These are phyloP conservation scores for Erodium moschatum DNA, from an alignment of 441 rosid species.

Conservation along the genomic window DNA sequence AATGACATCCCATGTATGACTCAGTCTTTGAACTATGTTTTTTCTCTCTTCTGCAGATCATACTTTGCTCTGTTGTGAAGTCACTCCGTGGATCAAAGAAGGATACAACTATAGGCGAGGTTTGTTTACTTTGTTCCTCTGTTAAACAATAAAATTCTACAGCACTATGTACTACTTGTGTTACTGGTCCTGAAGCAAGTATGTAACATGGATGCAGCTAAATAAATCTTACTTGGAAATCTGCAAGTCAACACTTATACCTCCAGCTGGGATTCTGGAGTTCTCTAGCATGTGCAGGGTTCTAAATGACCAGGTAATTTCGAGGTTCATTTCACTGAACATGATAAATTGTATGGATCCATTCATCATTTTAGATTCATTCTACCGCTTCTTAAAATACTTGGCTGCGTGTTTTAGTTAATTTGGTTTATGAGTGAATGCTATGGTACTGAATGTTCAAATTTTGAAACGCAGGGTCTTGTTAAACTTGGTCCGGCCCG, in stretches of 20 bases:
- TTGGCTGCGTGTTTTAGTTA: background rate
- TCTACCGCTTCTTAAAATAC: background rate
- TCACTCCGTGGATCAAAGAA: slow-evolving; percentile 73
- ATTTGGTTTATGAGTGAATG: background rate
- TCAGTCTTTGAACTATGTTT: background rate
- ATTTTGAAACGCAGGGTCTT: slow-evolving; percentile 47
- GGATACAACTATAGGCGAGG: slow-evolving; percentile 64
- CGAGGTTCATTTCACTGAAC: background rate
- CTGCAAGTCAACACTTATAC: slow-evolving; percentile 60
- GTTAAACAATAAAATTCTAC: background rate
- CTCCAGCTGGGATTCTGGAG: slow-evolving; percentile 61
- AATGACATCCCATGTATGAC: background rate
- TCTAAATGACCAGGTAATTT: slow-evolving; percentile 70
- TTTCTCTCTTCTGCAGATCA: slow-evolving; percentile 37
- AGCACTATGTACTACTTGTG: background rate
- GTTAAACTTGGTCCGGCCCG: slow-evolving; percentile 63
- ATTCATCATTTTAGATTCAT: background rate
- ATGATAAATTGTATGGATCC: background rate
- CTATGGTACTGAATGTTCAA: background rate
- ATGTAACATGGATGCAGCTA: slow-evolving; percentile 40
- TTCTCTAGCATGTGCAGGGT: slow-evolving; percentile 65
- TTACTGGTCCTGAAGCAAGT: slow-evolving; percentile 12
- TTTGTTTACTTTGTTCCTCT: slow-evolving; percentile 18
- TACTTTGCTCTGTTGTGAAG: slow-evolving; percentile 72
- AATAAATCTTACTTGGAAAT: slow-evolving; percentile 52